Conservation (phyloP, 306 rosid species). For the Trifolium subterraneum region DNA sequence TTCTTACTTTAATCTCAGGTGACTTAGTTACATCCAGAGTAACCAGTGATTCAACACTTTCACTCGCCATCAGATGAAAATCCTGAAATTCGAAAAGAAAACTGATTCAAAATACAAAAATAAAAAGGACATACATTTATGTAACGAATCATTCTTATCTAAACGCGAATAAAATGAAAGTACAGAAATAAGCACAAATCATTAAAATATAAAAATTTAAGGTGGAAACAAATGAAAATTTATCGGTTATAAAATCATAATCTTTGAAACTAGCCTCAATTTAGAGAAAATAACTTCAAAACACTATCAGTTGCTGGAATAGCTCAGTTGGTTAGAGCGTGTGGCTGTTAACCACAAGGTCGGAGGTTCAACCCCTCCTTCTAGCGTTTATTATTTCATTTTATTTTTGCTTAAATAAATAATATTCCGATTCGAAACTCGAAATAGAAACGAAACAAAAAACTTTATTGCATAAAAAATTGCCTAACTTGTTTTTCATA, state of each 20-base stretch:
- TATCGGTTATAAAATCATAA: conserved; percentile 8
- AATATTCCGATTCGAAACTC: conserved; percentile 3
- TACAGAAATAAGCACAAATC: conserved; percentile 9
- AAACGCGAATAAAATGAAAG: not conserved
- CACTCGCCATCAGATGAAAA: conserved; percentile 61
- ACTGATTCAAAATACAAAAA: conserved; percentile 14
- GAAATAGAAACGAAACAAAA: conserved; percentile 5
- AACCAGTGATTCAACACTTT: conserved; percentile 44
- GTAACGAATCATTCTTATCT: conserved; percentile 5
- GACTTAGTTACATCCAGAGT: conserved; percentile 43
- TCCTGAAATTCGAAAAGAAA: conserved; percentile 56
- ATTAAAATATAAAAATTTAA: conserved; percentile 10
- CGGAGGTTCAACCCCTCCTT: not conserved
- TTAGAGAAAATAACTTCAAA: not conserved
- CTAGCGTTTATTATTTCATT: not conserved
- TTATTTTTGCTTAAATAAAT: not conserved
- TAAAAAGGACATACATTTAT: conserved; percentile 1
- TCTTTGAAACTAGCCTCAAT: not conserved
- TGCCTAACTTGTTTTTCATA: conserved; percentile 11
- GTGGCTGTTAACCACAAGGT: not conserved
- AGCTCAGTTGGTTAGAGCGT: not conserved
- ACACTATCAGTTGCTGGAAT: not conserved
- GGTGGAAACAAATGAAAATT: conserved; percentile 23
- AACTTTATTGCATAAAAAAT: conserved; percentile 2
- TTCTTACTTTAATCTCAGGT: conserved; percentile 46